A percentile compares a stretch with the other conserved stretches of the same genome.
Evolutionary conservation across 2,329 filamentous ascomycete genomes (phyloP).

Genomic region (Colletotrichum godetiae): DNA sequence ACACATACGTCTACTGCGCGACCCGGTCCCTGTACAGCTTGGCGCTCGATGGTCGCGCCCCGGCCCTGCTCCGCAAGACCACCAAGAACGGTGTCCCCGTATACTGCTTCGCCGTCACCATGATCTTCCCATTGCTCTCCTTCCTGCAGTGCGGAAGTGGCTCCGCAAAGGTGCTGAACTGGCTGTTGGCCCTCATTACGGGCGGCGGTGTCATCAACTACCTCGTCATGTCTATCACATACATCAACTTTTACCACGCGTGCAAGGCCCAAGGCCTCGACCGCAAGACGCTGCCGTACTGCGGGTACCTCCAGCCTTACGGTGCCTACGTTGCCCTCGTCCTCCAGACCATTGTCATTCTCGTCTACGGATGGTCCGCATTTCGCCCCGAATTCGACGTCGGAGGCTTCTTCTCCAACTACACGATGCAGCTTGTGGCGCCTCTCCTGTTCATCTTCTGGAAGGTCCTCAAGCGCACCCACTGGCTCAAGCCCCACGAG

Average conservation of each 20-base stretch:
- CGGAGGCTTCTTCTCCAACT: conserved; percentile 72
- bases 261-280: conserved; percentile 65
- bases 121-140: conserved; percentile 15
- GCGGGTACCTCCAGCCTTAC: conserved; percentile 74
- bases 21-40: conserved; percentile 68
- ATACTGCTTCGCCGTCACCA: conserved; percentile 34
- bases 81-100: conserved; percentile 47
- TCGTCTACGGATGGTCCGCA: conserved; percentile 72
- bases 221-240: conserved; percentile 56
- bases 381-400: conserved; percentile 69
- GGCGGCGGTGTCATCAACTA: conserved; percentile 46
- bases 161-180: conserved; percentile 75
- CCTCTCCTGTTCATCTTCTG: conserved; percentile 64
- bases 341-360: conserved; percentile 68
- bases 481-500: conserved; percentile 63
- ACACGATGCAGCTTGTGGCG: conserved; percentile 73
- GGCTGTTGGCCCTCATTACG: conserved; percentile 74
- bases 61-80: conserved; percentile 45
- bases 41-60: conserved; percentile 63
- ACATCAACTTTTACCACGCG: conserved; percentile 71
- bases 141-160: conserved; percentile 43
- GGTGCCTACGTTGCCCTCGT: conserved; percentile 68
- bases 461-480: conserved; percentile 72
- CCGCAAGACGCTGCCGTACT: conserved; percentile 70
- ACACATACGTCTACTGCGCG: conserved; percentile 66